A percentile compares a stretch with the other conserved stretches of the same genome.
Evolutionary conservation across 306 rosid genomes (phyloP).

Genomic region (Albizia julibrissin): DNA sequence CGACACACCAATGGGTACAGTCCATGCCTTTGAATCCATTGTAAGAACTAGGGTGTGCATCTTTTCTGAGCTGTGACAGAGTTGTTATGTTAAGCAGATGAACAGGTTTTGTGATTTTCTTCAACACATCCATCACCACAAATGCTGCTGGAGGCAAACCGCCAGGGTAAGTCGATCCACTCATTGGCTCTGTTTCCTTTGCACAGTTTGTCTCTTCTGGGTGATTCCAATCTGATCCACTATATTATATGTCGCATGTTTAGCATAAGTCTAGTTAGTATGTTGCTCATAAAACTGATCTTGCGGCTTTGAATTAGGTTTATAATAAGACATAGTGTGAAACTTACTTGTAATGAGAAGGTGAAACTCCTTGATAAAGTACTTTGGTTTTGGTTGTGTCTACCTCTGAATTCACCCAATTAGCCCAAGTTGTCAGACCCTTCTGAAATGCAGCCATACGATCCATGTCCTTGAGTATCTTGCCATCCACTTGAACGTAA

Average conservation of each 20-base stretch:
- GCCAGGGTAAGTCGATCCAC: slow-evolving; percentile 47
- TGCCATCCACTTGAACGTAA: slow-evolving; percentile 54
- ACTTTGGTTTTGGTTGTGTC: slow-evolving; percentile 52
- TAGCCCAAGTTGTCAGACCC: slow-evolving; percentile 71
- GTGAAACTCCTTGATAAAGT: slow-evolving; percentile 72
- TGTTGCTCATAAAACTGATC: not conserved
- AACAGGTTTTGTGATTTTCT: slow-evolving; percentile 43
- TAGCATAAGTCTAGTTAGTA: not conserved
- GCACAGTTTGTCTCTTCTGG: slow-evolving; percentile 52
- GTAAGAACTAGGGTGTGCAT: slow-evolving; percentile 63
- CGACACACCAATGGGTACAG: slow-evolving; percentile 81
- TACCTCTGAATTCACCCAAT: slow-evolving; percentile 56
- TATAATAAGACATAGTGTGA: not conserved
- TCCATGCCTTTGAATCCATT: slow-evolving; percentile 64
- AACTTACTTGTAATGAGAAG: slow-evolving; percentile 64
- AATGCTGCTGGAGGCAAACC: slow-evolving; percentile 49
- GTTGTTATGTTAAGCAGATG: slow-evolving; percentile 63
- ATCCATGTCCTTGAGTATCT: slow-evolving; percentile 60
- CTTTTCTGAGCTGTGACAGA: slow-evolving; percentile 73
- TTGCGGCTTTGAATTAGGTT: not conserved
- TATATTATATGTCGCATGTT: not conserved
- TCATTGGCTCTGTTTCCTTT: slow-evolving; percentile 57
- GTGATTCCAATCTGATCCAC: slow-evolving; percentile 58
- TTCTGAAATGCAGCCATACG: slow-evolving; percentile 62
- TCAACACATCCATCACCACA: slow-evolving; percentile 48